Evolutionary conservation across 2,329 filamentous ascomycete genomes (phyloP), one percentile per base, ranked within the genome.

Genomic region (Alternaria dauci): DNA sequence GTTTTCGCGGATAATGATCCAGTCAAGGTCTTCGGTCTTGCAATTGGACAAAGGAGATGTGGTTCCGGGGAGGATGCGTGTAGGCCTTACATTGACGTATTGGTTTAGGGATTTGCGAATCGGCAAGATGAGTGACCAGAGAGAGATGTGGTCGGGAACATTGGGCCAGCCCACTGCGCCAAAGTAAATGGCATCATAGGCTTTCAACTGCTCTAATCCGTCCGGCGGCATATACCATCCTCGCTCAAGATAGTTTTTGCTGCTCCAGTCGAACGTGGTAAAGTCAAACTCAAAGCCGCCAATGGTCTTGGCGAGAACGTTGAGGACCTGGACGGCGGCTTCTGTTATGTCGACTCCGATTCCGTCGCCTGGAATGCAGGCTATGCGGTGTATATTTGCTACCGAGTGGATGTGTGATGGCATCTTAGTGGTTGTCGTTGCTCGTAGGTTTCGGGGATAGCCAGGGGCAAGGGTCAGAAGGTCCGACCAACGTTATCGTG

Each of bases 101-200:
- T 91, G 88, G 62, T 90, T 88, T 46, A 91, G 83, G 38, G 87
- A 83, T 52, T 89, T 87, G 38, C 89, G 85, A 69, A 91, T 90
- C 18, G 87, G 87, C 8, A 91, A 80, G 44, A 90, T 85, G 32
- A 89, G 83, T 8, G 85, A 84, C 89, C 89, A 91, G 1, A 91
- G 84, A 0, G 86, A 87, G 59, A 90, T 85, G 63, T 91, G 86
- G 65, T 91, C 89, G 1, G 89, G 88, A 0, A 91, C 87, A 52
- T 87, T 80, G 53, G 85, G 85, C 70, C 81, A 85, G 16, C 86
- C 86, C 2, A 88, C 86, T 2, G 86, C 85, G 11, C 87, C 86
- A 63, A 89, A 88, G 56, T 88, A 81, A 28, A 87, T 82, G 2
- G 85, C 84, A 70, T 87, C 83, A 65, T 86, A 83, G 65, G 82